Base-by-base conservation (phyloP, 164 flowering plant genomes). In the Sedum album region DNA sequence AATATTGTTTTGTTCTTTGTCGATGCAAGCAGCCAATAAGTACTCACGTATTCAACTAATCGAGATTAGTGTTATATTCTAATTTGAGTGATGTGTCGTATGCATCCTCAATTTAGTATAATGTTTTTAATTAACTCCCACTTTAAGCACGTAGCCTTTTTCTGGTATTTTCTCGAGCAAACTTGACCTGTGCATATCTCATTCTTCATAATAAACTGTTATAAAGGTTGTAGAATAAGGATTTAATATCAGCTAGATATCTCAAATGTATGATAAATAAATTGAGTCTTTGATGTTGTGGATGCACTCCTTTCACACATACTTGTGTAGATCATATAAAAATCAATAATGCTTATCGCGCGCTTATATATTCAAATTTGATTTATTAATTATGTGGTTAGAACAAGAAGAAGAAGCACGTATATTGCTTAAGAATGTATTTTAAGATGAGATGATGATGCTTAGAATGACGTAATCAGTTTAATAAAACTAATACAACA, bases 361-460 rank as follows among this genome's bases (percentile, higher is more conserved):
- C 60, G n/a, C n/a, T 49, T 49, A 46, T 51, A 7, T 55, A 44
- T 44, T 1, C 18, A 44, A 57, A 26, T 15, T 10, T 57, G 1
- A 57, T 10, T 26, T 17, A 57, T 15, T 26, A 28, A 57, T 57
- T 53, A 6, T 23, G 14, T 21, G 14, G 28, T 53, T 53, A 23
- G 28, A 53, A 30, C 60, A 6, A 53, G 15, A 53, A 28, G 33
- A 26, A 18, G 62, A 28, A 57, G 62, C 62, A 57, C 33, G 62
- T 57, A 57, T 30, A 13, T 28, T 57, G 62, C 62, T 57, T 57
- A 57, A 57, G 31, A 57, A 57, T 57, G 62, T 57, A 28, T 26
- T 57, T 57, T 57, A 57, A 57, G 18, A 28, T 55, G 62, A 28
- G 62, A 57, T 28, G 62, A 57, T 57, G 62, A 57, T 33, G 62